Conservation (phyloP, 768 basidiomycete genomes). For the Tricholomella constricta region DNA sequence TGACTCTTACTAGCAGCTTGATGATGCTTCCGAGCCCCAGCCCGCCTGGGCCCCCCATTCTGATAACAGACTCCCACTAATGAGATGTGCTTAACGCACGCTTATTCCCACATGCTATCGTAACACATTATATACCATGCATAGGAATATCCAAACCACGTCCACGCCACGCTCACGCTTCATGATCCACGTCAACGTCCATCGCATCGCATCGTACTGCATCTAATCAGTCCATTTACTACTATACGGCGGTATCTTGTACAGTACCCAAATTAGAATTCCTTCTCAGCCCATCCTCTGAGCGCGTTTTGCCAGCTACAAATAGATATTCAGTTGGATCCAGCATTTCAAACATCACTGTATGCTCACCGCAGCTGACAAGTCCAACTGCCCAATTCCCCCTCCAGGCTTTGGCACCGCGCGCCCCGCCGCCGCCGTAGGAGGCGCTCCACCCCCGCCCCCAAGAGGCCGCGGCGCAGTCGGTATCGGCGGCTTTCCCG, state of each 20-base stretch:
- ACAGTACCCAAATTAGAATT: constrained; percentile 12
- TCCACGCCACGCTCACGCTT: neutral
- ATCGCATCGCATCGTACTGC: constrained; percentile 11
- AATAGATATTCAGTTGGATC: constrained; percentile 9
- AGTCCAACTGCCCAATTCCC: constrained; percentile 67
- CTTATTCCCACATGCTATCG: constrained; percentile 8
- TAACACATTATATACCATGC: neutral
- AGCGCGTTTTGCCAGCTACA: constrained; percentile 77
- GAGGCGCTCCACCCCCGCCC: constrained; percentile 21
- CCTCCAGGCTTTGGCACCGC: constrained; percentile 41
- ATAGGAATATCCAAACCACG: constrained; percentile 5
- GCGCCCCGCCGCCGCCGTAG: constrained; percentile 35
- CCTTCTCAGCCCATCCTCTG: constrained; percentile 55
- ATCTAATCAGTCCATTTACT: constrained; percentile 22
- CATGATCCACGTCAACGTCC: constrained; percentile 8
- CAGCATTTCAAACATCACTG: neutral
- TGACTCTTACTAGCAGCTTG: constrained; percentile 31
- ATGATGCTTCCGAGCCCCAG: constrained; percentile 31
- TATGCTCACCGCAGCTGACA: constrained; percentile 77
- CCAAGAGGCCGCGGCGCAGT: constrained; percentile 52
- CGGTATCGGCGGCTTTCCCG: constrained; percentile 61
- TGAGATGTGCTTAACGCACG: too few species aligned
- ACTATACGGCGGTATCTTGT: constrained; percentile 10
- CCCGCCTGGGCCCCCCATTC: constrained; percentile 35
- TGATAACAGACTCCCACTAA: constrained; percentile 37